Evolutionary conservation across 129 eudicot species (phyloP), one percentile per base, ranked within the genome.

Genomic region (Centrapalus pauciflorus): DNA sequence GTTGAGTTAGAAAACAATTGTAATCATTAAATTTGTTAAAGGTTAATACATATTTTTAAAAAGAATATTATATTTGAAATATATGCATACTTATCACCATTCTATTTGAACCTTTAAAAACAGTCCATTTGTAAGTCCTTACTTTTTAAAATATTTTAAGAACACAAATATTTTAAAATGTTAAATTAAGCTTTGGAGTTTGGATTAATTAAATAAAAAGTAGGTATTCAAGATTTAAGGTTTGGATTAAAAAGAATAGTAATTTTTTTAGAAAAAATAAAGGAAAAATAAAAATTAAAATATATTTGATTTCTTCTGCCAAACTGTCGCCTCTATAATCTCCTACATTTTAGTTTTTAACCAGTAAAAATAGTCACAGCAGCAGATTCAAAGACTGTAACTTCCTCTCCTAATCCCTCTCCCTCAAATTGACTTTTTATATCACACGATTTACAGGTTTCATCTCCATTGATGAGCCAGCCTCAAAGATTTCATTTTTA

Each of bases 351-450:
- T 27, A 41, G 71, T 50, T 32, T 45, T 56, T 66, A 66, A 65
- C 73, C 67, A 66, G 55, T 75, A 67, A 73, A 46, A 71, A 51
- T 56, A 73, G 35, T 63, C 57, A 26, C 67, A 75, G 32, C 45
- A 73, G 58, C 73, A 55, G 61, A 55, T 57, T 74, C 79, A 65
- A n/a, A 66, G 7, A 66, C 73, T 74, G 55, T 74, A 66, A 74
- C 79, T 74, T 56, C 79, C 68, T 66, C 73, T 9, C 10, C 64
- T 73, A 65, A 64, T 19, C 65, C 21, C 77, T 62, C 57, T 10
- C 62, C 23, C 64, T 38, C 64, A 5, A 51, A 5, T 26, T 62
- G 23, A 50, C 37, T 48, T n/a, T 61, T 13, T 56, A 33, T 26
- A 21, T 50, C 65, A 26, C 66, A 9, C 33, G 51, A 12, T 32